Base-by-base conservation (phyloP, 2,329 filamentous ascomycete species). In the Pseudogymnoascus sp. region DNA sequence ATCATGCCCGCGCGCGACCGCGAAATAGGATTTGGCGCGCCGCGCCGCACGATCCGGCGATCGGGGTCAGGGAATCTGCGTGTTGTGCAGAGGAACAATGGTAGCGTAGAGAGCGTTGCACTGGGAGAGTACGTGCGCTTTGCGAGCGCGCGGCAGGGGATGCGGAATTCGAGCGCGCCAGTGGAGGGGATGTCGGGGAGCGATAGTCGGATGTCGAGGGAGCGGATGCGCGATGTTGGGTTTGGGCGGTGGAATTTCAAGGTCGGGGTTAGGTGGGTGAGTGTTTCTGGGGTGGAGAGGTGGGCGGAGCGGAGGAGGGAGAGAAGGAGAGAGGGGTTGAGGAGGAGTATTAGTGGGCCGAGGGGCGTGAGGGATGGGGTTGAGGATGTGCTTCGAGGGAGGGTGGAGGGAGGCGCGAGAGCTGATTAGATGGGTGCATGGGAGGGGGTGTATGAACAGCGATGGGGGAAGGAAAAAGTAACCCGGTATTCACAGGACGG, bases 341-440 rank as follows among this genome's bases (percentile, higher is more conserved):
- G 85, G 6, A 76, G 80, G 67, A 86, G 80, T 72, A 88, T 88
- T 51, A 86, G 83, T 65, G 80, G 78, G 4, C 85, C 85, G 0
- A 78, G 75, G 23, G 81, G 64, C 14, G 64, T 73, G 8, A 68
- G 67, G 34, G 70, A 66, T 62, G 71, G 72, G 3, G 64, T 72
- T 26, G 70, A 73, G 64, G 71, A 73, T 64, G 70, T 73, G 54
- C 62, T 73, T 42, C 63, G 67, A 39, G 66, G 62, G 26, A 64
- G 66, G 11, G 40, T 34, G 18, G 36, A 59, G 40, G 42, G 36
- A 1, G 51, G 51, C 11, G 51, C 51, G 29, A 57, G 10, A 36
- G 51, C n/a, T 18, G 51, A 54, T 16, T 54, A 54, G 47, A 54
- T 31, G 47, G 47, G 47, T 31, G 47, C 47, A 16, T 31, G 26